phyloP scores from a whole-genome alignment of 78 protist species.

The Neovahlkampfia damariscottae region DNA sequence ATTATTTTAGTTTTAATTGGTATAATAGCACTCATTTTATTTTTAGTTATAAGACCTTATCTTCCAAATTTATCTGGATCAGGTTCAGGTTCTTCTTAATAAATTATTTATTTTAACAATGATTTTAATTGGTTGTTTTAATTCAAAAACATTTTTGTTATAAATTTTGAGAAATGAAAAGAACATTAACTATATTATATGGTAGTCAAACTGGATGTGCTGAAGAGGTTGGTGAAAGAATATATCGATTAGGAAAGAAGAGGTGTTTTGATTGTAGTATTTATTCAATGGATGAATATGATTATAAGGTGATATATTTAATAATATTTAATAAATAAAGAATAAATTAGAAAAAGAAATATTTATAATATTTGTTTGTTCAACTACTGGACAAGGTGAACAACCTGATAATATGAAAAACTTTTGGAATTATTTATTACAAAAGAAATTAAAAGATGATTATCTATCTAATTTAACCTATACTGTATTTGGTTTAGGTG shows the following conservation, averaged over 20 bases:
- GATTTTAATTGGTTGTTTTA: too few species aligned
- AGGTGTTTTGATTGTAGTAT: neutral
- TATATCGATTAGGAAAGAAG: slow-evolving; percentile 22
- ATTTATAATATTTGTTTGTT: neutral
- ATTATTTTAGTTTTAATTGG: too few species aligned
- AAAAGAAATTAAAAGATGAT: neutral
- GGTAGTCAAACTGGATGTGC: slow-evolving; percentile 47
- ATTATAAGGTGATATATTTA: too few species aligned
- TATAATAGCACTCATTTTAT: too few species aligned
- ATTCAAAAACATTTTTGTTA: neutral
- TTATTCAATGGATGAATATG: slow-evolving; percentile 5
- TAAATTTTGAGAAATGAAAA: neutral
- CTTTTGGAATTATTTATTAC: neutral
- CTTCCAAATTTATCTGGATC: too few species aligned
- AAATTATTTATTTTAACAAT: too few species aligned
- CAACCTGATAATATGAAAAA: slow-evolving; percentile 20
- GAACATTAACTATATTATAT: slow-evolving; percentile 7
- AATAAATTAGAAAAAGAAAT: neutral
- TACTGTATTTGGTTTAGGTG: neutral
- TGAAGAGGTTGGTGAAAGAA: slow-evolving; percentile 37
- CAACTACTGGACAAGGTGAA: slow-evolving; percentile 36
- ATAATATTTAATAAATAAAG: too few species aligned
- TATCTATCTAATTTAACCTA: neutral
- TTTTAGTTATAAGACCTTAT: too few species aligned
- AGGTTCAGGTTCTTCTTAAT: too few species aligned